Conservation (phyloP, 768 basidiomycete genomes). For the Hydnomerulius pinastri region DNA sequence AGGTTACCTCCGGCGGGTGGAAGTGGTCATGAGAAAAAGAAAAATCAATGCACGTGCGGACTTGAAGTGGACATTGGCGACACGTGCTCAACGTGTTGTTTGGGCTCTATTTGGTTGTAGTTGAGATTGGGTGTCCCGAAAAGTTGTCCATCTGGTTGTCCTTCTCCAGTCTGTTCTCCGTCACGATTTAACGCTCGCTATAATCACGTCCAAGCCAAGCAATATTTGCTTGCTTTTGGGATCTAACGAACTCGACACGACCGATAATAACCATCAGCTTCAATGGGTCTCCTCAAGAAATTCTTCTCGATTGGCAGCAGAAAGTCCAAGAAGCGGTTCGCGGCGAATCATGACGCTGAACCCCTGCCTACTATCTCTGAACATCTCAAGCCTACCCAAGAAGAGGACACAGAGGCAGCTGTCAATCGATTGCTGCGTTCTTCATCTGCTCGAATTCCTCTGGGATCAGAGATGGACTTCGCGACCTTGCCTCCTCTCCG, state of each 20-base stretch:
- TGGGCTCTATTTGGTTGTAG: constrained; percentile 46
- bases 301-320: constrained; percentile 69
- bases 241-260: constrained; percentile 31
- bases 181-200: constrained; percentile 25
- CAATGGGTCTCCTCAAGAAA: constrained; percentile 74
- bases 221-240: constrained; percentile 15
- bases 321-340: constrained; percentile 51
- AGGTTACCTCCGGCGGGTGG: no score
- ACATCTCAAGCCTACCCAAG: constrained; percentile 15
- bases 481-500: constrained; percentile 66
- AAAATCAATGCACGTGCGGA: constrained; percentile 16
- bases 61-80: constrained; percentile 15
- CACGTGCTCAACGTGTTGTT: constrained; percentile 32
- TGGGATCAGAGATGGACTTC: constrained; percentile 58
- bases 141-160: neutral
- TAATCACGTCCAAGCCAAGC: constrained; percentile 26
- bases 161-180: constrained; percentile 5
- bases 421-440: constrained; percentile 63
- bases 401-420: constrained; percentile 49
- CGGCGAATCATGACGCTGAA: constrained; percentile 27
- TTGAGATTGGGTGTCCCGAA: constrained; percentile 26
- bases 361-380: constrained; percentile 27
- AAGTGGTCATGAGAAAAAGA: neutral
- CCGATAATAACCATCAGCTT: constrained; percentile 11
- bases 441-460: constrained; percentile 65